Evolutionary conservation across 345 rosid genomes (phyloP).

Genomic region (Populus ilicifolia): DNA sequence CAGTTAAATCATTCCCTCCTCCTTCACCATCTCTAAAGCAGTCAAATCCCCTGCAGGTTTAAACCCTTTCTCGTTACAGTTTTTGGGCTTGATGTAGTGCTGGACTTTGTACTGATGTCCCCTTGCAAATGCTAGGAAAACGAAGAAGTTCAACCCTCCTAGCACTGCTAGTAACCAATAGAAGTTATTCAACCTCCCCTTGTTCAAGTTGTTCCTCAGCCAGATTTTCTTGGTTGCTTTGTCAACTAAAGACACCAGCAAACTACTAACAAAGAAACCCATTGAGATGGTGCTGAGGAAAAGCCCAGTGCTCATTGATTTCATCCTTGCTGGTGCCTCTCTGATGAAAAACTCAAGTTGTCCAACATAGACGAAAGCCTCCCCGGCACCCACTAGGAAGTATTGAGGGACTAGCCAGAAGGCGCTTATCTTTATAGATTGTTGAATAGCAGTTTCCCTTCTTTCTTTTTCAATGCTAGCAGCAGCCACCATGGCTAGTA

Average conservation of each 20-base stretch:
- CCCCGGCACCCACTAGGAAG: slow-evolving; percentile 88
- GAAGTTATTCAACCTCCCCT: slow-evolving; percentile 58
- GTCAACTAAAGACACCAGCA: slow-evolving; percentile 68
- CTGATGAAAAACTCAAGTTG: slow-evolving; percentile 90
- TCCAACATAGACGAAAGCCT: slow-evolving; percentile 86
- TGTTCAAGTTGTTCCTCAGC: slow-evolving; percentile 66
- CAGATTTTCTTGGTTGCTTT: slow-evolving; percentile 49
- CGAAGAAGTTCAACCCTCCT: slow-evolving; percentile 59
- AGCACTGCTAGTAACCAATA: slow-evolving; percentile 70
- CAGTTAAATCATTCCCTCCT: background rate
- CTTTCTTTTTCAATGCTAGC: slow-evolving; percentile 62
- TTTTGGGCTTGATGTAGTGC: slow-evolving; percentile 16
- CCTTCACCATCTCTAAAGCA: slow-evolving; percentile 20
- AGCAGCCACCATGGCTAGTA: slow-evolving; percentile 61
- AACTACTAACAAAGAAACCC: slow-evolving; percentile 86
- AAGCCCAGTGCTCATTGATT: slow-evolving; percentile 92
- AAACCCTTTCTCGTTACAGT: slow-evolving; percentile 32
- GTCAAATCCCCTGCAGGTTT: slow-evolving; percentile 15
- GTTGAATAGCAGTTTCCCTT: slow-evolving; percentile 32
- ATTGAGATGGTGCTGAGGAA: slow-evolving; percentile 74
- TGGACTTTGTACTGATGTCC: slow-evolving; percentile 66
- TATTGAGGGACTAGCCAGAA: slow-evolving; percentile 80
- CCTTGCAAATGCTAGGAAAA: slow-evolving; percentile 50
- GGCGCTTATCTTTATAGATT: slow-evolving; percentile 43
- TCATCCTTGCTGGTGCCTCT: slow-evolving; percentile 89